phyloP scores from a whole-genome alignment of 1,139 yeast genomes.

The Candida sp. region DNA sequence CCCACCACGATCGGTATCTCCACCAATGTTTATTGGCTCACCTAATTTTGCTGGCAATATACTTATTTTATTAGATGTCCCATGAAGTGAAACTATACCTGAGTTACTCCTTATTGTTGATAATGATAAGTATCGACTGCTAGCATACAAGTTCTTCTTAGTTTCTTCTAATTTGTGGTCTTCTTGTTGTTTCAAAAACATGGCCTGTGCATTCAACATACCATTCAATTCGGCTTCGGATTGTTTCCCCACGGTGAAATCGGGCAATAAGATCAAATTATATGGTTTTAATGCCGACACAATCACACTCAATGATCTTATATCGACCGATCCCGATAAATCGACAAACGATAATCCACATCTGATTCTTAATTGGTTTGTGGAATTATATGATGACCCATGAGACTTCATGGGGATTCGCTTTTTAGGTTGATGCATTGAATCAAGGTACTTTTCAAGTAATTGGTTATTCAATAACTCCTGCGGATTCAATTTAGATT shows the following conservation, averaged over 20 bases:
- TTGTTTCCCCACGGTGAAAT: conserved; percentile 25
- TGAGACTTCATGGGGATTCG: conserved; percentile 26
- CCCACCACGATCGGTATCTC: conserved; percentile 27
- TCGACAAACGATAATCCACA: conserved; percentile 82
- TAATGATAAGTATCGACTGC: conserved; percentile 31
- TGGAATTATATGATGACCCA: conserved; percentile 14
- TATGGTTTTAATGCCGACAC: conserved; percentile 79
- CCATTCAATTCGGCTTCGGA: conserved; percentile 24
- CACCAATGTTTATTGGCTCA: conserved; percentile 50
- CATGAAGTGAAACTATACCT: conserved; percentile 13
- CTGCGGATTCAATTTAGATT: conserved; percentile 41
- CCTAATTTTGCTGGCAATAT: conserved; percentile 35
- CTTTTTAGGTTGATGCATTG: conserved; percentile 55
- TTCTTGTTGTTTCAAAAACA: conserved; percentile 31
- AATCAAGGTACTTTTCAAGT: conserved; percentile 49
- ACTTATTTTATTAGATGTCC: conserved; percentile 22
- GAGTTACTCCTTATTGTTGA: conserved; percentile 32
- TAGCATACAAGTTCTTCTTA: conserved; percentile 19
- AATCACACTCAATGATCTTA: conserved; percentile 77
- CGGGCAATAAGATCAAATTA: conserved; percentile 59
- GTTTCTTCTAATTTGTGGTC: conserved; percentile 21
- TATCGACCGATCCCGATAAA: conserved; percentile 80
- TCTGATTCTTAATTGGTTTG: conserved; percentile 45
- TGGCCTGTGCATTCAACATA: conserved; percentile 20
- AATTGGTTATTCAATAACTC: conserved; percentile 41